Base-by-base conservation (phyloP, 345 rosid species). In the Zanthoxylum bungeanum region DNA sequence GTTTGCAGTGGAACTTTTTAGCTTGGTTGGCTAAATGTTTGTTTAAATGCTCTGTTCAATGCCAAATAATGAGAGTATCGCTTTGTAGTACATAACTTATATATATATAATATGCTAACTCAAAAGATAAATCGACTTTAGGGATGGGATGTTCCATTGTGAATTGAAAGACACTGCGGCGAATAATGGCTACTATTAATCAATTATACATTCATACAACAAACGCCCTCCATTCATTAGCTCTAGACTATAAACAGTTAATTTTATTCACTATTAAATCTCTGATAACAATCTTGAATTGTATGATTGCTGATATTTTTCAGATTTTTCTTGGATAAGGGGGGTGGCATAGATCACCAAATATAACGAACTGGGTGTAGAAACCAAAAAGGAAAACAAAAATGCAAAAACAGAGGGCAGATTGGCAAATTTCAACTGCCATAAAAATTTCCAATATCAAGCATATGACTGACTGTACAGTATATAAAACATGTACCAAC, bases 401-500 rank as follows among this genome's bases (percentile, higher is more conserved):
- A 21, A 22, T 16, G 25, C 0, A 6, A 33, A 36, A 44, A 58
- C 9, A 4, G 12, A 40, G 56, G 62, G 52, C 57, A 52, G 67
- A 46, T 66, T 64, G 86, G 76, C 73, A 80, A 78, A 68, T 69
- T 65, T 44, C 66, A 80, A 82, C 80, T 79, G 90, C 92, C 88
- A 73, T 60, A 77, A 63, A 55, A 53, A 75, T 78, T 84, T 73
- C 59, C 79, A 68, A 68, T 75, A 82, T 76, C 83, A 81, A 87
- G 72, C 66, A 70, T 72, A 59, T 72, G 77, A 85, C 88, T 72
- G 77, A 85, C 88, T 88, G 87, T 86, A 88, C 88, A 82, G 70
- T 73, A 70, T 76, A 81, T 79, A 31, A n/a, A 80, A 83, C 82
- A 84, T 66, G 66, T 65, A 53, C 37, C 57, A 53, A 76, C 76